These are phyloP conservation scores for Massariosphaeria phaeospora DNA, from an alignment of 495 filamentous ascomycete species.

Conservation along the genomic window DNA sequence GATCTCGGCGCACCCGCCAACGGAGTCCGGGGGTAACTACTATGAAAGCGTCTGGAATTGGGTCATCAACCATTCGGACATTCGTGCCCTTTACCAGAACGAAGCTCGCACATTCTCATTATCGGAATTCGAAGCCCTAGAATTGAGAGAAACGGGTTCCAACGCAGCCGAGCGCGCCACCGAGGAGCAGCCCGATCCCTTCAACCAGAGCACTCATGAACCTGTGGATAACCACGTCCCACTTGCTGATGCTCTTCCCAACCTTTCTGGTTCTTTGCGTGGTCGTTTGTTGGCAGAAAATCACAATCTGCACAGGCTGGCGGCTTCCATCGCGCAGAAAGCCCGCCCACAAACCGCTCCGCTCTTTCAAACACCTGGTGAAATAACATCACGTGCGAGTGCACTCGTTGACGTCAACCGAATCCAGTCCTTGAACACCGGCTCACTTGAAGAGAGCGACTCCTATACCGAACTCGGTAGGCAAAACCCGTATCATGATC, in stretches of 20 bases:
- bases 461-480: not conserved
- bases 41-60: conserved; percentile 55
- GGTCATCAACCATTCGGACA: conserved; percentile 51
- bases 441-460: too few species aligned
- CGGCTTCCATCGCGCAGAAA: not conserved
- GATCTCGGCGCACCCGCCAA: conserved; percentile 36
- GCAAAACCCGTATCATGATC: not conserved
- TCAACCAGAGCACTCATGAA: not conserved
- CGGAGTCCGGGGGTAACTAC: conserved; percentile 44
- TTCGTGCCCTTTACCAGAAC: conserved; percentile 45
- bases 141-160: conserved; percentile 2
- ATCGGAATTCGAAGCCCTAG: conserved; percentile 43
- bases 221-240: not conserved
- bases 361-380: too few species aligned
- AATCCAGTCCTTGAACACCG: too few species aligned
- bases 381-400: too few species aligned
- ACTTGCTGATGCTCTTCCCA: not conserved
- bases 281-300: not conserved
- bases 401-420: too few species aligned
- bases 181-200: not conserved
- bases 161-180: not conserved
- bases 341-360: not conserved
- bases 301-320: not conserved
- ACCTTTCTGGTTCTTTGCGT: conserved; percentile 1
- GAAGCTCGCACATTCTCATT: conserved; percentile 47